A percentile compares a stretch with the other conserved stretches of the same genome.
Conservation (phyloP, 2,329 filamentous ascomycete genomes). For the Zalaria sp. region DNA sequence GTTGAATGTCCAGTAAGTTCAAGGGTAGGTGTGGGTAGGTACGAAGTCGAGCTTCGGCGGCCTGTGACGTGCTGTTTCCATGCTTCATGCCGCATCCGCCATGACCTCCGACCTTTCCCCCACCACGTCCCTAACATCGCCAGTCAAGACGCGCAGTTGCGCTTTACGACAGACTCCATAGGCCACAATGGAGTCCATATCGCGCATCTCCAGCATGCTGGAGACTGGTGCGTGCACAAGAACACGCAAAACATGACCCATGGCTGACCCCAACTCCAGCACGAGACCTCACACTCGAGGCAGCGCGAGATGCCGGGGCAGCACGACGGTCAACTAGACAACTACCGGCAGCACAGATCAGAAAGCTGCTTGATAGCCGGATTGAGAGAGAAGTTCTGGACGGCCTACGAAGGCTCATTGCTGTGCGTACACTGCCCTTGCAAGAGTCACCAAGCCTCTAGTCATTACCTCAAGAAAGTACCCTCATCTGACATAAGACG, state of each 20-base stretch:
- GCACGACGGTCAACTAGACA: constrained; percentile 44
- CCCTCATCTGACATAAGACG: constrained; percentile 2
- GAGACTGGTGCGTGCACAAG: constrained; percentile 60
- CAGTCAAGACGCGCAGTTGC: background rate
- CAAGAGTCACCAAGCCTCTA: too few species aligned
- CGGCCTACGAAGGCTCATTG: constrained; percentile 74
- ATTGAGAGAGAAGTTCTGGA: constrained; percentile 88
- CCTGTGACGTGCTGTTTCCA: too few species aligned
- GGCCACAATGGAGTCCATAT: constrained; percentile 77
- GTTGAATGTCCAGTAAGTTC: too few species aligned
- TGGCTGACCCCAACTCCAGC: constrained; percentile 37
- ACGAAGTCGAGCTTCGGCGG: too few species aligned
- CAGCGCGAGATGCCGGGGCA: constrained; percentile 70
- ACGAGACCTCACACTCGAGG: constrained; percentile 93
- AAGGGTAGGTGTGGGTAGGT: too few species aligned
- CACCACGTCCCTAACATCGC: background rate
- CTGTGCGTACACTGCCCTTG: constrained; percentile 39
- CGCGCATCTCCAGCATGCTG: constrained; percentile 82
- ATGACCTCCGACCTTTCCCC: too few species aligned
- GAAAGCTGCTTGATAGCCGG: constrained; percentile 87
- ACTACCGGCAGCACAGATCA: constrained; percentile 70
- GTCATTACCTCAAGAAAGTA: too few species aligned
- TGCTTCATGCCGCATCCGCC: too few species aligned
- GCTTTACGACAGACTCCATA: background rate
- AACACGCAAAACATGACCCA: too few species aligned